Evolutionary conservation across 2,329 filamentous ascomycete species (phyloP), one percentile per base, ranked within the genome.

Genomic region (Aureobasidium lini): DNA sequence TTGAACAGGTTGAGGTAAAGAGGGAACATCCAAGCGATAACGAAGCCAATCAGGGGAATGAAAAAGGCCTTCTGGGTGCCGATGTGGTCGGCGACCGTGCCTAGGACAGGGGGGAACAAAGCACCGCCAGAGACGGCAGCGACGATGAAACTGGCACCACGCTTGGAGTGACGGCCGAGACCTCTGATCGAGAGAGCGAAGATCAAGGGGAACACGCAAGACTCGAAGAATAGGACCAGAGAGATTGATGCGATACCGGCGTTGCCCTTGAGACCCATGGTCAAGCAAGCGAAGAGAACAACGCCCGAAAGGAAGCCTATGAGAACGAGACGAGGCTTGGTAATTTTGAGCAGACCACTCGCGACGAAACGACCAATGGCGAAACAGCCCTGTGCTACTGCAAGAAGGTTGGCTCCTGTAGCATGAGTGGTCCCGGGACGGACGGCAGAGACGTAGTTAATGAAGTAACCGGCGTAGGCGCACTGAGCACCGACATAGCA

Each of bases 181-280:
- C 87, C 88, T 23, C 89, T 83, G 61, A 95, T 85, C 3, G 87
- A 88, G 11, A 94, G 80, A 3, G 88, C 85, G 65, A 91, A 90
- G 61, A 94, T 85, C 1, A 92, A 84, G 0, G 91, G 90, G 78
- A 89, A 95, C 65, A 90, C 83, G 54, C 90, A 89, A 0, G 86
- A 88, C 71, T 93, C 89, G 67, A 89, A 90, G 72, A 95, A 90
- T 64, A 90, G 86, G 63, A 88, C 87, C 31, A 92, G 66, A 0
- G 69, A 90, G 82, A 62, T 66, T 67, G n/a, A 36, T 9, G 52
- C 52, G 31, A 56, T 46, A 4, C 52, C 52, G 18, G 40, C 52
- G 18, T 56, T 56, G 18, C 52, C 52, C 40, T 56, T 56, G 7
- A 56, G 29, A 10, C 52, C 52, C 52, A 56, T 56, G 8, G 52